Evolutionary conservation across 106 monocot genomes (phyloP), one percentile per base, ranked within the genome.

Genomic region (Cymbidium sinense): DNA sequence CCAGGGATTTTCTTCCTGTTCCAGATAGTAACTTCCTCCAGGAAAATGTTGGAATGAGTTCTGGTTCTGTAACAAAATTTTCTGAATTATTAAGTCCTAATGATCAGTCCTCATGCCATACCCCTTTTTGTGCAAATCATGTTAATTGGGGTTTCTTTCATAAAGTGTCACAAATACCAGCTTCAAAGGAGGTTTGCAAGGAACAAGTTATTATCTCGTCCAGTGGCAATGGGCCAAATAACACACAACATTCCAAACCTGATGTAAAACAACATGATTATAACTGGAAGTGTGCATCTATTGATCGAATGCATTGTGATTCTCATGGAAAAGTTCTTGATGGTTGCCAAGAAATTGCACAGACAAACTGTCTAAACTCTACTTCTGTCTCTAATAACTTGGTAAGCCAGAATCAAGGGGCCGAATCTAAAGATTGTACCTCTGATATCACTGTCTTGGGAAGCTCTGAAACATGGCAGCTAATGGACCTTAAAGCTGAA

Each of bases 401-500:
- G 71, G 37, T 7, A 20, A 8, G 34, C 21, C 34, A 71, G 34
- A 35, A 7, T 35, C 36, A 71, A 21, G 36, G 21, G 71, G 21
- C 37, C 39, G 71, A 71, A 71, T 36, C 71, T 19, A 36, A 71
- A 34, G 36, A 71, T 71, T 21, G 21, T 39, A n/a, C 3, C 39
- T 71, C n/a, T 71, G 37, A 29, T 71, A 71, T 39, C 37, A 39
- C 71, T 39, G 47, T 8, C 6, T 17, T 18, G 34, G 25, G 27
- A 78, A 11, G 33, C 13, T n/a, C 20, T 15, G 52, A 51, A 75
- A 21, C 35, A 77, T 90, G 87, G 87, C 39, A 83, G 58, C 78
- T 78, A 70, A 18, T 79, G 50, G 35, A 83, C 39, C 36, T 90
- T 77, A 75, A 81, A 37, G 81, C 73, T 52, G 81, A 81, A 70